Conservation (phyloP, 306 rosid species). For the Rosa lucieae region DNA sequence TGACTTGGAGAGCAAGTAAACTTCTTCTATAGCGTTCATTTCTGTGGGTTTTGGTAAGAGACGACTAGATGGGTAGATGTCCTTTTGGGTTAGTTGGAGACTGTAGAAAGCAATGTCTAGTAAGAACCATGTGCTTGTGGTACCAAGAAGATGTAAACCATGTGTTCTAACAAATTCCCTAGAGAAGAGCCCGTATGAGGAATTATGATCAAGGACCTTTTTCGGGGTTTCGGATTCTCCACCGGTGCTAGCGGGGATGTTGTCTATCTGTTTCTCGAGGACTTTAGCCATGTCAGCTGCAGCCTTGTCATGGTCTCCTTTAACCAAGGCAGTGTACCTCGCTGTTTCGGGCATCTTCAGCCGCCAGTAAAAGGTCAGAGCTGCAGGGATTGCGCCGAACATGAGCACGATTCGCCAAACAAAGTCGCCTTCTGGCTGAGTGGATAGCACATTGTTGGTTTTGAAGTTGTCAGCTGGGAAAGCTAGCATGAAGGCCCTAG, state of each 20-base stretch:
- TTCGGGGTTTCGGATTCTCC: neutral
- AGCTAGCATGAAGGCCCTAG: constrained; percentile 2
- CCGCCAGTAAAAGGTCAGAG: constrained; percentile 23
- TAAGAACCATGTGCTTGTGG: constrained; percentile 22
- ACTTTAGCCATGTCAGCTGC: constrained; percentile 26
- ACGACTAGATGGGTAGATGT: constrained; percentile 10
- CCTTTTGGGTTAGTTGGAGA: constrained; percentile 25
- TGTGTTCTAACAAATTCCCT: constrained; percentile 15
- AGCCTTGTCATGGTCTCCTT: constrained; percentile 16
- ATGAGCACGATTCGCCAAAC: constrained; percentile 24
- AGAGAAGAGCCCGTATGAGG: constrained; percentile 13
- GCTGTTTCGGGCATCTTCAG: constrained; percentile 22
- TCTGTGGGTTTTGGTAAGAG: constrained; percentile 8
- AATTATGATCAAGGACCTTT: neutral
- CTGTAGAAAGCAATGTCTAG: constrained; percentile 24
- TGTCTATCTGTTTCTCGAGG: neutral
- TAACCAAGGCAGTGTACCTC: constrained; percentile 24
- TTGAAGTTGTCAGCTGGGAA: constrained; percentile 8
- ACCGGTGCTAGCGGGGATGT: neutral
- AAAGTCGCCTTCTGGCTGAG: constrained; percentile 23
- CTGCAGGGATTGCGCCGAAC: constrained; percentile 16
- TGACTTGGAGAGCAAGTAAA: constrained; percentile 15
- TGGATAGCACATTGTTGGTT: neutral
- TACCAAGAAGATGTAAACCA: constrained; percentile 15
- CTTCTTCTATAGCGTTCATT: constrained; percentile 25